Base-by-base conservation (phyloP, 129 eudicot genomes). In the Deinandra increscens region DNA sequence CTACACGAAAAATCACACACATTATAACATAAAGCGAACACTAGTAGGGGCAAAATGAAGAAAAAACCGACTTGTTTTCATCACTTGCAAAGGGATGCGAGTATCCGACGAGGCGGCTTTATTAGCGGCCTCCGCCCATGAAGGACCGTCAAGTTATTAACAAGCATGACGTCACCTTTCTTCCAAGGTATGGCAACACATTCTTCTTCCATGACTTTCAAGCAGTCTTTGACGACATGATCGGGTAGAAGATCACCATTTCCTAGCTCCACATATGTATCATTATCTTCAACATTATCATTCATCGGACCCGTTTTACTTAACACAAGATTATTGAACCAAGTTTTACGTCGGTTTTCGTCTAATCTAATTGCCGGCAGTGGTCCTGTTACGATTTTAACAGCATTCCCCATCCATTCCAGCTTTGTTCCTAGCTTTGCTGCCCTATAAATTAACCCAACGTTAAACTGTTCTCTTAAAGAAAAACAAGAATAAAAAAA, bases 261-360 rank as follows among this genome's bases (percentile, higher is more conserved):
- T 20, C 82, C 82, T 4, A 78, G 70, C 53, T 74, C 71, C 4
- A 64, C 55, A 50, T 34, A 6, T 49, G 68, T 42, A 68, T 17
- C 73, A 10, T 34, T 29, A 12, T 33, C 60, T 23, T 46, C 14
- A 34, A 34, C 7, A 13, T 45, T 17, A 31, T 42, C n/a, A 14
- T 12, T 60, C 60, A 89, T 19, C 76, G 83, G 76, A 5, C 65
- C 71, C 26, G 73, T 34, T 15, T 64, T 56, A 51, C 66, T 29
- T 6, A 81, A 82, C 22, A 78, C 86, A 74, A 85, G 56, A 70
- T 42, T 60, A 39, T 71, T 71, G 48, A 71, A 78, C 82, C 73
- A 78, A 1, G 73, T 64, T 38, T 71, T 64, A 19, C 60, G 60
- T 54, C 59, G 37, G n/a, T 44, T 43, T 43, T 14, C 34, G 31